Base-by-base conservation (phyloP, 1,284 basidiomycete genomes). In the Entoloma clypeatum region DNA sequence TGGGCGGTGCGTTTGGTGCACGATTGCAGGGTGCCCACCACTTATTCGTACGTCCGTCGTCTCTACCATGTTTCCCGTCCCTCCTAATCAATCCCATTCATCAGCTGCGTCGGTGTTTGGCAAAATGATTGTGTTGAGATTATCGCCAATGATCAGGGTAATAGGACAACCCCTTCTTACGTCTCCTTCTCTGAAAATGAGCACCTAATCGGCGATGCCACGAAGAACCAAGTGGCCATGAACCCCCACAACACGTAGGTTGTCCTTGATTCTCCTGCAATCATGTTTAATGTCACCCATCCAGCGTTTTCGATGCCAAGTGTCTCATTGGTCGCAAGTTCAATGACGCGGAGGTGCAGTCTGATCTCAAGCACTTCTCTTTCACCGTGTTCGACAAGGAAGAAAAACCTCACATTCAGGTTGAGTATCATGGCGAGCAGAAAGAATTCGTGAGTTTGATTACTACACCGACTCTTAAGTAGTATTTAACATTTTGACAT, bases 41-140 rank as follows among this genome's bases (percentile, higher is more conserved):
- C 84, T 33, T 86, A 86, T 71, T 86, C 82, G 83, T 86, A 61
- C 51, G 82, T 72, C 11, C 39, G 11, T 33, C 21, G 2, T 16
- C 41, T n/a, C n/a, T 29, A 36, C 18, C 3, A 13, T 36, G 18
- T 40, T 43, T 32, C 36, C 51, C 31, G 41, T 26, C 23, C 18
- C 43, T 36, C 48, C 52, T 35, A 53, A 37, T 28, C n/a, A n/a
- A n/a, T n/a, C n/a, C n/a, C 41, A 1, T 42, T 30, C 5, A 5
- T 6, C 39, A 74, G 72, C 24, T 75, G 73, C 54, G 73, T 94
- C 57, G 93, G 88, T 77, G 92, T 96, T 53, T 97, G 93, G 93
- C 89, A 93, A 74, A 92, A 96, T 58, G 93, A 97, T 76, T 89
- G 93, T 61, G 94, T 97, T 53, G 94, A 97, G 74, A 95, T 95